phyloP scores from a whole-genome alignment of 768 basidiomycete genomes.

The Calvatia gigantea region DNA sequence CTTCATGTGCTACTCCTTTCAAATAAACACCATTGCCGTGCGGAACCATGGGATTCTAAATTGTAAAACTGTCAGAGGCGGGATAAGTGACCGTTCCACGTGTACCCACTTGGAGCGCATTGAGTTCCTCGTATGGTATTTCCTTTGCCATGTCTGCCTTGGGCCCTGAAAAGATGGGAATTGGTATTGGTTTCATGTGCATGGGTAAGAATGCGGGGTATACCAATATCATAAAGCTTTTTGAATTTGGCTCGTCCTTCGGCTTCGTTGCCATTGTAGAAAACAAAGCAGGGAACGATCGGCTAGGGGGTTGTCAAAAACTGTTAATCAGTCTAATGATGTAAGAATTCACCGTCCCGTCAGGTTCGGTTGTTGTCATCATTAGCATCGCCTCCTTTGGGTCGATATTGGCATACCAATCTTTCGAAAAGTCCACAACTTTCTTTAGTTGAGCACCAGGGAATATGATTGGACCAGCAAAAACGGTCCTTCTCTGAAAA shows the following conservation, averaged over 20 bases:
- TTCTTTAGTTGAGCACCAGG: conserved; percentile 24
- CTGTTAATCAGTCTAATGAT: neutral
- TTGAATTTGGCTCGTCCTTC: conserved; percentile 44
- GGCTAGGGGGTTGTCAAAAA: conserved; percentile 26
- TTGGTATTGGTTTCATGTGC: too few relatives aligned
- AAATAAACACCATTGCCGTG: conserved; percentile 39
- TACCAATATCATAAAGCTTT: conserved; percentile 42
- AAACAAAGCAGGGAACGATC: conserved; percentile 29
- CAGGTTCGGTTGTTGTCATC: conserved; percentile 31
- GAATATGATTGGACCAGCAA: conserved; percentile 38
- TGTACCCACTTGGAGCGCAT: conserved; percentile 31
- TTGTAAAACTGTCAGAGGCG: neutral
- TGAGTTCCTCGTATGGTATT: conserved; percentile 44
- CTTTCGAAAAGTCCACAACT: conserved; percentile 25
- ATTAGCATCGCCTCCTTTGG: conserved; percentile 37
- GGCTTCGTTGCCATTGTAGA: conserved; percentile 49
- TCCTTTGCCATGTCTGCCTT: conserved; percentile 35
- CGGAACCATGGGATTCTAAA: conserved; percentile 30
- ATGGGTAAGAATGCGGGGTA: conserved; percentile 9
- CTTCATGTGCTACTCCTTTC: conserved; percentile 34
- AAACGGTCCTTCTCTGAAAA: conserved; percentile 49
- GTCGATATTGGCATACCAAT: conserved; percentile 35
- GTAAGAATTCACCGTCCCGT: conserved; percentile 29
- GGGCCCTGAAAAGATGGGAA: conserved; percentile 29
- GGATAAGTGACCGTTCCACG: neutral